These are phyloP conservation scores for Gorgonomyces haynaldii DNA, from an alignment of 192 early-diverging fungal species.

Conservation along the genomic window DNA sequence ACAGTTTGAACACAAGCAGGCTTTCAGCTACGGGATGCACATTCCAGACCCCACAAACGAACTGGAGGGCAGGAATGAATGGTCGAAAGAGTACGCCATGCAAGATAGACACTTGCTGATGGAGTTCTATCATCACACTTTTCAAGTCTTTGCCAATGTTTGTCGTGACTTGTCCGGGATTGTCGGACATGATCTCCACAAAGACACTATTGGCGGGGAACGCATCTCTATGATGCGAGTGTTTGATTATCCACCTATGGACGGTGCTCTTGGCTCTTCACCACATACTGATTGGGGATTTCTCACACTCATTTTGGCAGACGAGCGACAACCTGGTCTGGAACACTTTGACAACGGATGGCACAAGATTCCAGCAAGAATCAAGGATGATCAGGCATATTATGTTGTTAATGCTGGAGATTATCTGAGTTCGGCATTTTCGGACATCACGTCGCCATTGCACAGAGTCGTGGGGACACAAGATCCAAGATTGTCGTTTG, in stretches of 20 bases:
- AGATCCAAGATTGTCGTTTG: conserved; percentile 36
- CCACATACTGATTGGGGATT: conserved; percentile 51
- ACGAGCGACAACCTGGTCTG: conserved; percentile 31
- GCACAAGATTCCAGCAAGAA: conserved; percentile 34
- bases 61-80: conserved; percentile 42
- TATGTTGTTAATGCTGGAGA: conserved; percentile 55
- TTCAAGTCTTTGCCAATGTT: conserved; percentile 25
- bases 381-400: neutral
- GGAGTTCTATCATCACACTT: conserved; percentile 25
- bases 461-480: conserved; percentile 46
- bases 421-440: conserved; percentile 28
- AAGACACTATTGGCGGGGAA: conserved; percentile 24
- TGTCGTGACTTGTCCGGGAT: conserved; percentile 28
- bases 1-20: conserved; percentile 47
- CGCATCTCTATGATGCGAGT: conserved; percentile 44
- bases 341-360: conserved; percentile 29
- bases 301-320: conserved; percentile 42
- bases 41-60: conserved; percentile 26
- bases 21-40: conserved; percentile 43
- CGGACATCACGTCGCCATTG: conserved; percentile 42
- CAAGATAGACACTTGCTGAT: conserved; percentile 11
- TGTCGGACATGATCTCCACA: conserved; percentile 16
- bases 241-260: conserved; percentile 28
- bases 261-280: conserved; percentile 23
- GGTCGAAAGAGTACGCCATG: conserved; percentile 21